Conservation (phyloP, 1,284 basidiomycete genomes). For the Cutaneotrichosporon spelunceum region DNA sequence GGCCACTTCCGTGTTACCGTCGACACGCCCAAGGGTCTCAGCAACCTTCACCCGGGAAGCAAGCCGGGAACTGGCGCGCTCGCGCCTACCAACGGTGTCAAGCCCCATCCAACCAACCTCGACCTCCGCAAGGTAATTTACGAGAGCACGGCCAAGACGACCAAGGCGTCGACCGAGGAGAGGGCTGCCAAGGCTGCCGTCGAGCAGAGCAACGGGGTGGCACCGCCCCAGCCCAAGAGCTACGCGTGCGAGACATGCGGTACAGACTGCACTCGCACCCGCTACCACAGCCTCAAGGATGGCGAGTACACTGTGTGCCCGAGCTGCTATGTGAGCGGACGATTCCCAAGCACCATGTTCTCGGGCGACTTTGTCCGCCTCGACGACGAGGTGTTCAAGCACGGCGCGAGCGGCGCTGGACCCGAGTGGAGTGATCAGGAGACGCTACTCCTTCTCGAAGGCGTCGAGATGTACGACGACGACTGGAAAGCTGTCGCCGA, state of each 20-base stretch:
- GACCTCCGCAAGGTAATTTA: conserved; percentile 83
- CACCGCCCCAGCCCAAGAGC: conserved; percentile 51
- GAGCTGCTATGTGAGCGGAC: conserved; percentile 89
- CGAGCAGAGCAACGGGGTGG: conserved; percentile 57
- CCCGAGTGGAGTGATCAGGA: conserved; percentile 92
- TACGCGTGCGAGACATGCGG: conserved; percentile 93
- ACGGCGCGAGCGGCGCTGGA: conserved; percentile 53
- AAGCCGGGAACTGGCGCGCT: conserved; percentile 52
- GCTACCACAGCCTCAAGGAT: conserved; percentile 90
- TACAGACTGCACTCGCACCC: conserved; percentile 79
- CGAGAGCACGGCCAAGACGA: conserved; percentile 74
- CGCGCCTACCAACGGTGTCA: conserved; percentile 53
- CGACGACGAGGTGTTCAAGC: conserved; percentile 59
- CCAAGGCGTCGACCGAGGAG: conserved; percentile 59
- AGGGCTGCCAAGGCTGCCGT: conserved; percentile 64
- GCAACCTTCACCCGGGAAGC: conserved; percentile 85
- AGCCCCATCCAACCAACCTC: conserved; percentile 64
- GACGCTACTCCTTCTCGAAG: conserved; percentile 81
- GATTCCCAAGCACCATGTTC: conserved; percentile 95
- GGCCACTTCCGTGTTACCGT: conserved; percentile 97
- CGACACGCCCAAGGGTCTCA: conserved; percentile 92
- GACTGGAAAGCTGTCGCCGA: conserved; percentile 91
- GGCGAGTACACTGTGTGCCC: conserved; percentile 86
- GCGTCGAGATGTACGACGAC: conserved; percentile 96
- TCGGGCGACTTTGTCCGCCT: conserved; percentile 96